Base-by-base conservation (phyloP, 2,329 filamentous ascomycete genomes). In the Podosphaera leucotricha region DNA sequence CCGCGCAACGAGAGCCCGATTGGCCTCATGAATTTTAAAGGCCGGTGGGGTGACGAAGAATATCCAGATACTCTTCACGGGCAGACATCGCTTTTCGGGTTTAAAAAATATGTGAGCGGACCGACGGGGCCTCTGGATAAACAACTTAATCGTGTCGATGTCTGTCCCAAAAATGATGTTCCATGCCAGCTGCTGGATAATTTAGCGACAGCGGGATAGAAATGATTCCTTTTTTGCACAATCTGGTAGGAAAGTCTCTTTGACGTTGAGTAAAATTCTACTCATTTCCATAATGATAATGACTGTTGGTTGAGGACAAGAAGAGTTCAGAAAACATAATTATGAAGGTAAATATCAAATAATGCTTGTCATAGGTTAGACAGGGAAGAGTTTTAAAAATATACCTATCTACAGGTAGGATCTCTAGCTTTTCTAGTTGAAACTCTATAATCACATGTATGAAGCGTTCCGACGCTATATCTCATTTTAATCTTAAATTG, bases 101-200 rank as follows among this genome's bases (percentile, higher is more conserved):
- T 58, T 38, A 47, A 63, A n/a, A 72, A 70, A 53, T 78, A 67
- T 52, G 60, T 59, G 0, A 61, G 59, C 46, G 75, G 75, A 1
- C 75, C 75, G 1, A 75, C 70, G 18, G 75, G 75, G 1, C 75
- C 75, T 1, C 61, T 60, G 46, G 67, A 71, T 49, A 78, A 80
- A 59, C 59, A 67, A 42, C 53, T 79, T 49, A 65, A 68, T 46
- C 58, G 75, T 44, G 62, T 57, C 35, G 58, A 70, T 37, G 64
- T 77, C 2, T 79, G 75, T 59, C 71, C 71, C 1, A 63, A 66
- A 33, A 55, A 53, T 50, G 53, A 50, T 8, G 49, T 56, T 16
- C 16, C 46, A 16, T 59, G 56, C 50, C 52, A 55, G 44, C 22
- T 59, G 15, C 52, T 54, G 38, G 49, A 52, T 44, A 36, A 16